A percentile compares a stretch with the other conserved stretches of the same genome.
Evolutionary conservation across 1,284 basidiomycete species (phyloP).

Genomic region (Porogramme epimiltina): DNA sequence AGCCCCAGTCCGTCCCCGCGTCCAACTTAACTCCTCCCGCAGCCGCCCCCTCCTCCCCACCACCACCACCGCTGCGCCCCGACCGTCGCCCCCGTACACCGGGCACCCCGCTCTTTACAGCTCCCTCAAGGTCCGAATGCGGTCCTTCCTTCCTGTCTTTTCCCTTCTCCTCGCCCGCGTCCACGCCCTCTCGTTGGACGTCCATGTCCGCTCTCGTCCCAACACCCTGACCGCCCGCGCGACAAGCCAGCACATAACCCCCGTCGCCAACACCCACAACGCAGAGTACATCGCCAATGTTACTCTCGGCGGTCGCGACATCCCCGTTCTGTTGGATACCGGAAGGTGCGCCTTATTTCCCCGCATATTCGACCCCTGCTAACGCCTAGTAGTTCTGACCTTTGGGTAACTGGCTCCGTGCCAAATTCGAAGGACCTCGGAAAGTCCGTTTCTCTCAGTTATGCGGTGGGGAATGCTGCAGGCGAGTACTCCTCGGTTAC

Average conservation of each 20-base stretch:
- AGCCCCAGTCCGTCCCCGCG: conserved; percentile 3
- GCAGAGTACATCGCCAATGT: conserved; percentile 52
- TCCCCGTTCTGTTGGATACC: conserved; percentile 61
- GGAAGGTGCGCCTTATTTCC: conserved; percentile 51
- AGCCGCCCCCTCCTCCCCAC: conserved; percentile 8
- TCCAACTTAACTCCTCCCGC: neutral
- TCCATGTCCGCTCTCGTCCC: conserved; percentile 38
- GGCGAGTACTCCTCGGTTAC: conserved; percentile 39
- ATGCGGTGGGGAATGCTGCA: conserved; percentile 67
- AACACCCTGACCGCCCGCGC: conserved; percentile 15
- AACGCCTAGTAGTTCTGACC: conserved; percentile 50
- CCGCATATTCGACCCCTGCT: neutral
- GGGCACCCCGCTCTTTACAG: conserved; percentile 24
- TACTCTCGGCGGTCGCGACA: conserved; percentile 46
- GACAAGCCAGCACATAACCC: conserved; percentile 15
- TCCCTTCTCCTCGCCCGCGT: conserved; percentile 40
- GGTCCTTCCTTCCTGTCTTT: conserved; percentile 47
- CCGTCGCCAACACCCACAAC: conserved; percentile 30
- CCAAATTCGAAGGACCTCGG: conserved; percentile 58
- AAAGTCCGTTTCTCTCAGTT: conserved; percentile 55
- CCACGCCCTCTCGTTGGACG: conserved; percentile 49
- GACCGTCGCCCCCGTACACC: neutral
- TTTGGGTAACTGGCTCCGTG: conserved; percentile 57
- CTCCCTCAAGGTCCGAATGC: conserved; percentile 39
- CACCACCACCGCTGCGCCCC: conserved; percentile 5